These are phyloP conservation scores for Saccharomyces hybrid DNA, from an alignment of 1,139 yeast species.

Conservation along the genomic window DNA sequence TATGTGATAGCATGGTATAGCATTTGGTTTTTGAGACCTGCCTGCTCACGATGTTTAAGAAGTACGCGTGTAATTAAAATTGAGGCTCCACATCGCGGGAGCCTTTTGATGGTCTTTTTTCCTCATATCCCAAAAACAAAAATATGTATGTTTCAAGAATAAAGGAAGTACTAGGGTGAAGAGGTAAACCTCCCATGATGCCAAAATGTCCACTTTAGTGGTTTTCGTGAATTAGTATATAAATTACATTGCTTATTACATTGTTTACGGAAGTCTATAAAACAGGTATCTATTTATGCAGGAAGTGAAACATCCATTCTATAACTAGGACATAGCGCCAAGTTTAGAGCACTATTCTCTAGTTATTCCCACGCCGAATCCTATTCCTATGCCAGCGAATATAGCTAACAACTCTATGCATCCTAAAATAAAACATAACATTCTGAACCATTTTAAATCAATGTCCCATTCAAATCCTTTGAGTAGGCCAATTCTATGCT, in stretches of 20 bases:
- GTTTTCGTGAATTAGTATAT: too few species aligned
- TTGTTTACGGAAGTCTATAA: too few species aligned
- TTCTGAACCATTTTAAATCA: slow-evolving; percentile 23
- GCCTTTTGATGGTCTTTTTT: background rate
- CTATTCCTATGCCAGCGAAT: slow-evolving; percentile 30
- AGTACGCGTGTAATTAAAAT: background rate
- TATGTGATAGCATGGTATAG: slow-evolving; percentile 14
- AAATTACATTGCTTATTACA: too few species aligned
- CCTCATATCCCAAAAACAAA: too few species aligned
- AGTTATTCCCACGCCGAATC: slow-evolving; percentile 33
- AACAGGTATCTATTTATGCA: background rate
- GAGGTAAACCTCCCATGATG: background rate
- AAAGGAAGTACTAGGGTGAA: background rate
- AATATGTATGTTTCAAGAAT: too few species aligned
- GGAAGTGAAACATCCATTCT: background rate
- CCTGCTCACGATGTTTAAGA: background rate
- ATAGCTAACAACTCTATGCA: slow-evolving; percentile 16
- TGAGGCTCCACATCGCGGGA: background rate
- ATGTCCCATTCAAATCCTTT: slow-evolving; percentile 26
- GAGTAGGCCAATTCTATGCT: slow-evolving; percentile 15
- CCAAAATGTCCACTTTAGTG: too few species aligned
- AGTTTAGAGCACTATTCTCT: background rate
- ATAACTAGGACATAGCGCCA: background rate
- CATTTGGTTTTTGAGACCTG: background rate
- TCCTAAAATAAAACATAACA: slow-evolving; percentile 19